Base-by-base conservation (phyloP, 176 grass and related monocot genomes). In the Bonia amplexicaulis region DNA sequence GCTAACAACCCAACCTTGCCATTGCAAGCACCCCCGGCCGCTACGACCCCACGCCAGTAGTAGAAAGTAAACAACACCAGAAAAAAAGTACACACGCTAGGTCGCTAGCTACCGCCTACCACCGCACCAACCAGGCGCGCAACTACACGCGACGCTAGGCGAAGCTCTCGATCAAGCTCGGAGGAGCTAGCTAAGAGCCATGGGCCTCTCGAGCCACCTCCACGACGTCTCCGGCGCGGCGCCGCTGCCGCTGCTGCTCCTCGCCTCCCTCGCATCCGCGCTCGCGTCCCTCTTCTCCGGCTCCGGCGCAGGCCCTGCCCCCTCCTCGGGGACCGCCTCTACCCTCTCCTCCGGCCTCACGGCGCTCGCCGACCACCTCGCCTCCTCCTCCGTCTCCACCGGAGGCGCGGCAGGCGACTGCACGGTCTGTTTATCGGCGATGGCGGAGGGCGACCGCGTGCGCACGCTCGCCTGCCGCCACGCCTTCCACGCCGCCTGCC, bases 401-500 rank as follows among this genome's bases (percentile, higher is more conserved):
- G 49, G 33, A 6, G 22, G 22, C 33, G 9, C 60, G 31, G 6
- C 25, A 5, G 70, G 11, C 17, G 57, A 84, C 70, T 84, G 57
- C 57, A 46, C 46, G 42, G 44, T 84, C 53, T 84, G 82, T 70
- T 26, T 84, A 39, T 64, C 71, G 42, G 71, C 17, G 26, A 66
- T 75, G 23, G 23, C 46, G 26, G 71, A 84, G 57, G 71, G 71
- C 27, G 70, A 75, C 10, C 70, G 62, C 44, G 60, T 84, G 40
- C 69, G 54, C 8, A 58, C 57, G 81, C 69, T 84, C 37, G 40
- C 41, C 14, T 84, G 82, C 71, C 19, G 57, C 9, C 82, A 76
- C 45, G 17, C 46, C 16, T 84, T 84, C 82, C 82, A 84, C 71
- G 55, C 58, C 17, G 58, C 41, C 19, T 84, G 82, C 71, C 69